phyloP scores from a whole-genome alignment of 2,329 filamentous ascomycete species.

The Cladosporium oxysporum region DNA sequence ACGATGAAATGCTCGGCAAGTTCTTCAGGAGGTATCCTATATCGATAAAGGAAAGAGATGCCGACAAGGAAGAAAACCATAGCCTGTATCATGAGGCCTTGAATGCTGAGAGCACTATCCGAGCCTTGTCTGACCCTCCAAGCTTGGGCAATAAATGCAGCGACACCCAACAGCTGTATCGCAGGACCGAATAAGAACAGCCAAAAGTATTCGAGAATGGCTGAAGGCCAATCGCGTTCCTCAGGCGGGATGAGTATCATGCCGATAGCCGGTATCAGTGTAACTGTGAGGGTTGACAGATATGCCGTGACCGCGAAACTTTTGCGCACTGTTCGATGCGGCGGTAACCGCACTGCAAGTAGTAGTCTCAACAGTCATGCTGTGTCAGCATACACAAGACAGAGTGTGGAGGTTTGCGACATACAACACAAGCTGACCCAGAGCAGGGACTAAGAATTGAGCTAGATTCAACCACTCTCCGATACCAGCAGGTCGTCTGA shows the following conservation, averaged over 20 bases:
- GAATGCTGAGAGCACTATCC: background rate
- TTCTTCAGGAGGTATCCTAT: background rate
- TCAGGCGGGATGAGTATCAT: background rate
- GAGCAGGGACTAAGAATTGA: background rate
- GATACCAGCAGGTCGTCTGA: background rate
- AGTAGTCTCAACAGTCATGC: background rate
- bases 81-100: slow-evolving; percentile 5
- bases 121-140: background rate
- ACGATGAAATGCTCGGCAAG: slow-evolving; percentile 9
- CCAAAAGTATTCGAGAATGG: background rate
- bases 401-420: background rate
- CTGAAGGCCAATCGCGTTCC: background rate
- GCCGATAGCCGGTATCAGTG: background rate
- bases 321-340: background rate
- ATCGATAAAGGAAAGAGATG: background rate
- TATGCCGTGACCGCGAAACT: background rate
- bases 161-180: slow-evolving; percentile 1
- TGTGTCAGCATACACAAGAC: background rate
- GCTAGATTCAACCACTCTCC: slow-evolving; percentile 4
- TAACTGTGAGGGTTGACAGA: background rate
- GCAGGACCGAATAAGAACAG: background rate
- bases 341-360: background rate
- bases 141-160: background rate
- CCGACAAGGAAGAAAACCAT: background rate
- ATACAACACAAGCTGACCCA: background rate